Evolutionary conservation across 768 basidiomycete species (phyloP), one percentile per base, ranked within the genome.

Genomic region (Pholiota microspora): DNA sequence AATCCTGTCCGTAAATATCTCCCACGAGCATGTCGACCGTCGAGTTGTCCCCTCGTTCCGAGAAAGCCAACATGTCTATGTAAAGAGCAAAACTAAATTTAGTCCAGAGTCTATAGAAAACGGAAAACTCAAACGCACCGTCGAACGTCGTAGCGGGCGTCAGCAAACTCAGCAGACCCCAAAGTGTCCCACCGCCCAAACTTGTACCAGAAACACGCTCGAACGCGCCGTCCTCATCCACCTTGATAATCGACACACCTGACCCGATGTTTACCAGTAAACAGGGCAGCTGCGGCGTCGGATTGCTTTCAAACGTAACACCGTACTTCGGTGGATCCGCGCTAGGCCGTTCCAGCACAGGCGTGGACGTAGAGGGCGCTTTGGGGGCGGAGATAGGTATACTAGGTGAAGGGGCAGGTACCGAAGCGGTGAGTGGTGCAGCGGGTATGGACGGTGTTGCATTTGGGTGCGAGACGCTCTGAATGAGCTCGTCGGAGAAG

Each of bases 1-100:
- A 98, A 73, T 98, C 97, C 61, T 92, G 89, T n/a, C 97, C 93
- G 69, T 97, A 99, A 62, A 99, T 99, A 73, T 99, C 97, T 31
- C 97, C 96, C 42, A 99, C 95, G 45, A 98, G 86, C 96, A 98
- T 98, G 70, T 99, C 97, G 12, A 98, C 95, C 4, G 80, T 79
- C 38, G 90, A 83, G 67, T 99, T 98, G 72, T 97, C 92, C 34
- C 97, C 97, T 66, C 82, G 69, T 71, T 99, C 97, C 0, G 97
- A 97, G 18, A 99, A 78, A 7, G 85, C 83, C 60, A 99, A 77
- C 96, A 99, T 99, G 71, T 98, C 97, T 99, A 73, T 55, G 12
- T 23, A 7, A 12, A 31, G 18, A 52, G 42, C 24, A 64, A 53
- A 50, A 12, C 48, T 25, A 42, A 25, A 50, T 36, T 42, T 49